Conservation (phyloP, 768 basidiomycete species). For the Lactarius evosmus region DNA sequence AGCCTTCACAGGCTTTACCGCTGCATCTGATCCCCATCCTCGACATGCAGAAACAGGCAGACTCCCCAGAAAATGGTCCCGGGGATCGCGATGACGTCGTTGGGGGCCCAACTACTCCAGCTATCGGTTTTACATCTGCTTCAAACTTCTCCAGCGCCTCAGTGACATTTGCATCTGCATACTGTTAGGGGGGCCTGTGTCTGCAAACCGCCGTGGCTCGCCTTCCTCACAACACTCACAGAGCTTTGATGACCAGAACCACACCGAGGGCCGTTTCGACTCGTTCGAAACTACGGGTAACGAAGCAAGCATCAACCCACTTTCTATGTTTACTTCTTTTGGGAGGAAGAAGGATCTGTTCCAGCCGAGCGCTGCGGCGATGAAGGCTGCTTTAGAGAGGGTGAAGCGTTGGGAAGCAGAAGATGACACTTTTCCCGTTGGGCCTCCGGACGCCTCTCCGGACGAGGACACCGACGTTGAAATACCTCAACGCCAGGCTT, state of each 20-base stretch:
- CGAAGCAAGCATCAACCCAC: neutral
- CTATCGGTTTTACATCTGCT: constrained; percentile 16
- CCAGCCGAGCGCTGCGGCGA: constrained; percentile 17
- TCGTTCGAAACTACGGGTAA: neutral
- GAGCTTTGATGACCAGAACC: neutral
- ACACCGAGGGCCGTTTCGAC: neutral
- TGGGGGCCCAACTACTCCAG: neutral
- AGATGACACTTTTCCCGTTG: constrained; percentile 1
- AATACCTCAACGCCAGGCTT: constrained; percentile 6
- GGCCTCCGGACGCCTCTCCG: neutral
- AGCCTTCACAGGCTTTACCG: neutral
- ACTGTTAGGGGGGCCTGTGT: neutral
- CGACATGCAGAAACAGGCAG: neutral
- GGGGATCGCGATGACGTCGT: neutral
- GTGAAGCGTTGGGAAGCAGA: constrained; percentile 23
- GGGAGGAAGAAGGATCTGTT: constrained; percentile 20
- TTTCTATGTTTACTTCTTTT: constrained; percentile 17
- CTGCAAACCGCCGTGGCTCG: constrained; percentile 4
- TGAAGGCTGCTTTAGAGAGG: constrained; percentile 13
- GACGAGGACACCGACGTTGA: neutral
- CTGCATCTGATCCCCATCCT: neutral
- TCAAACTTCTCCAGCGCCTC: constrained; percentile 9
- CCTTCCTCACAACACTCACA: neutral
- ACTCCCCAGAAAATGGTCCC: neutral
- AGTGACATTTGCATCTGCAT: constrained; percentile 11